Evolutionary conservation across 441 rosid genomes (phyloP).

Genomic region (Oxalis stricta): DNA sequence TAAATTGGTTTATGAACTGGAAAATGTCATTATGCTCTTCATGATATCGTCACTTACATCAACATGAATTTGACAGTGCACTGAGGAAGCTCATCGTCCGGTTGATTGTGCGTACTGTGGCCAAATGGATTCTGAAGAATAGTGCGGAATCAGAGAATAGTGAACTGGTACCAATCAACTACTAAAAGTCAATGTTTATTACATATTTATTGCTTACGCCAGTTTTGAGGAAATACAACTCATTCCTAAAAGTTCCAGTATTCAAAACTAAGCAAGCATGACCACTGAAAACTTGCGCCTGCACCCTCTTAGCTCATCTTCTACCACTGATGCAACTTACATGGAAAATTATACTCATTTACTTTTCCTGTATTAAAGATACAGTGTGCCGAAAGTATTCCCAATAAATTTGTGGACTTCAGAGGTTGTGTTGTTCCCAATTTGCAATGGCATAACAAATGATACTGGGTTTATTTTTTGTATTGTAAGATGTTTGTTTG

Average conservation of each 20-base stretch:
- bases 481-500: background rate
- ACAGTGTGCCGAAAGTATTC: too few relatives aligned
- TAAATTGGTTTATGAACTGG: too few relatives aligned
- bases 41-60: background rate
- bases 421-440: too few relatives aligned
- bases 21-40: background rate
- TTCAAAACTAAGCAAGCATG: too few relatives aligned
- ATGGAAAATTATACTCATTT: too few relatives aligned
- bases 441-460: too few relatives aligned
- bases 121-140: slow-evolving; percentile 65
- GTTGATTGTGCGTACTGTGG: slow-evolving; percentile 64
- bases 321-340: too few relatives aligned
- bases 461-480: too few relatives aligned
- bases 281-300: background rate
- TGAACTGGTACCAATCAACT: slow-evolving; percentile 76
- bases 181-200: too few relatives aligned
- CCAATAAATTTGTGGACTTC: too few relatives aligned
- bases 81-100: slow-evolving; percentile 81
- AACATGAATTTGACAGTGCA: slow-evolving; percentile 32
- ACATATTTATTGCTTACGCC: too few relatives aligned
- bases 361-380: too few relatives aligned
- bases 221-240: background rate
- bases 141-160: slow-evolving; percentile 71
- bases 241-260: background rate
- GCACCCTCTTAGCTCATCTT: background rate